Conservation (phyloP, 2,329 filamentous ascomycete genomes). For the Annulohypoxylon truncatum region DNA sequence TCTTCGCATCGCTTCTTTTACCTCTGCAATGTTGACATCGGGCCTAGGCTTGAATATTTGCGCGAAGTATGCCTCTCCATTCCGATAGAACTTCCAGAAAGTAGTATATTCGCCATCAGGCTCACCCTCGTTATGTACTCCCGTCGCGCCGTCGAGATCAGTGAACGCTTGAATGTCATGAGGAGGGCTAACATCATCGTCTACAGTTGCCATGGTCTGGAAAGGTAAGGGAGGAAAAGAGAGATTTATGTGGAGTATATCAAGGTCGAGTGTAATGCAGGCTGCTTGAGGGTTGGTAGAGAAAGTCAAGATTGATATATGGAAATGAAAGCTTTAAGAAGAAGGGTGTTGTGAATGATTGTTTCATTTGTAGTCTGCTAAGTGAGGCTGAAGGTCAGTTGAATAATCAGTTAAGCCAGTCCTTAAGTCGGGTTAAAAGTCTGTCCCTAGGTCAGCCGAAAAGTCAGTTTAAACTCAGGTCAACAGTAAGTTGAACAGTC, state of each 20-base stretch:
- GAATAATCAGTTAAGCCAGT: too few species aligned
- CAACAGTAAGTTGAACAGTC: too few species aligned
- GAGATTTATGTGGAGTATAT: slow-evolving; percentile 15
- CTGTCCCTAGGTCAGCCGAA: too few species aligned
- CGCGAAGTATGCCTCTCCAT: slow-evolving; percentile 33
- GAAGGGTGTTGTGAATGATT: slow-evolving; percentile 13
- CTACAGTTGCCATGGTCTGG: slow-evolving; percentile 25
- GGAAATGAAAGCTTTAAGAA: slow-evolving; percentile 14
- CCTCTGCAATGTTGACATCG: slow-evolving; percentile 30
- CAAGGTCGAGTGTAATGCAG: slow-evolving; percentile 18
- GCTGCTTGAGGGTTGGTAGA: slow-evolving; percentile 12
- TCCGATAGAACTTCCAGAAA: slow-evolving; percentile 37
- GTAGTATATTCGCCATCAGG: slow-evolving; percentile 27
- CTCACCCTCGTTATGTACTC: slow-evolving; percentile 7
- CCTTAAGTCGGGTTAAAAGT: too few species aligned
- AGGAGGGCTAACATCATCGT: slow-evolving; percentile 22
- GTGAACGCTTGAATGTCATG: slow-evolving; percentile 33
- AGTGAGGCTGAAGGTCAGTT: too few species aligned
- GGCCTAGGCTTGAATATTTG: slow-evolving; percentile 31
- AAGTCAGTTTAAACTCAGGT: too few species aligned
- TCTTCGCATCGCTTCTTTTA: slow-evolving; percentile 28
- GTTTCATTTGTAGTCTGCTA: too few species aligned
- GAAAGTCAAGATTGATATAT: slow-evolving; percentile 22
- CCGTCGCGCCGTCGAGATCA: slow-evolving; percentile 29
- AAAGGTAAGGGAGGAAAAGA: slow-evolving; percentile 22